Conservation (phyloP, 208 protist species). For the Acanthamoeba royreba region DNA sequence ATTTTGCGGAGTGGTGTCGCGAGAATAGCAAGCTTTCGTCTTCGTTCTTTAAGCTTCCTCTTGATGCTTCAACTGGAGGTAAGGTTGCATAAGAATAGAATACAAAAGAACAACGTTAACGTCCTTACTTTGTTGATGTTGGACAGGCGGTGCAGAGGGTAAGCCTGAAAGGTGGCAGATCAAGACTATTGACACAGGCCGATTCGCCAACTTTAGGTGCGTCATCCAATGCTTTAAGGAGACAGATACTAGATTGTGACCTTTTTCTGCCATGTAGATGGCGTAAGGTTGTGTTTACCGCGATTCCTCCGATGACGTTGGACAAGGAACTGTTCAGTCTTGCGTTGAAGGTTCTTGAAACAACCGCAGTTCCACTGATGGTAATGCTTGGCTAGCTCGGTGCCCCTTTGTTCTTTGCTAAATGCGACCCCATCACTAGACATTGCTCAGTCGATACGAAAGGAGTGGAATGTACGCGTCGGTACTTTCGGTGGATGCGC, state of each 20-base stretch:
- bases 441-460: not conserved
- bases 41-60: not conserved
- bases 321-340: not conserved
- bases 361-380: not conserved
- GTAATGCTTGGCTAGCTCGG: too few relatives aligned
- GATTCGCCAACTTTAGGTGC: not conserved
- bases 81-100: not conserved
- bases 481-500: not conserved
- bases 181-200: not conserved
- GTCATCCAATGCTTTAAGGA: too few relatives aligned
- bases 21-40: not conserved
- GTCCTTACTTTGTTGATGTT: not conserved
- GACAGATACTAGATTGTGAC: not conserved
- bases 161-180: not conserved
- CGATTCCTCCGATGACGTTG: not conserved
- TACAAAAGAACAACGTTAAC: not conserved
- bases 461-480: not conserved
- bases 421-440: too few relatives aligned
- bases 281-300: not conserved
- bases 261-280: not conserved
- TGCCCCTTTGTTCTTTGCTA: too few relatives aligned
- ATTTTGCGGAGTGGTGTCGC: not conserved
- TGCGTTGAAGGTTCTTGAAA: not conserved
- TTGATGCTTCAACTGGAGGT: not conserved
- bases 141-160: not conserved